Evolutionary conservation across 1,139 yeast genomes (phyloP).

Genomic region (Blastobotrys arbuscula): DNA sequence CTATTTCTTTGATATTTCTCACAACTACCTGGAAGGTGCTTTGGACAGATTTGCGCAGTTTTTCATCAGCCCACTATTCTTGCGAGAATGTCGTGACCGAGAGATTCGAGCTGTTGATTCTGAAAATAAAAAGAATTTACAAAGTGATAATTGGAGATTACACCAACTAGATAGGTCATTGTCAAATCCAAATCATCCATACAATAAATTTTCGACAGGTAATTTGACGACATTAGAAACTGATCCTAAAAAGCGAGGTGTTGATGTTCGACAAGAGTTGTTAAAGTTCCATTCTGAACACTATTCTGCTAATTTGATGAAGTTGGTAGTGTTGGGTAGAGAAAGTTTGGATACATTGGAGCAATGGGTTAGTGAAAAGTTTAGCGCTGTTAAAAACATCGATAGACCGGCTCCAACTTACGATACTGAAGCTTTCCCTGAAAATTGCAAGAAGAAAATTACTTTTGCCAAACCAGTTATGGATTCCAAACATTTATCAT

Average conservation of each 20-base stretch:
- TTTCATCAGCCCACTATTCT: constrained; percentile 79
- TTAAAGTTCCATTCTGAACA: constrained; percentile 52
- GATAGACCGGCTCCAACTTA: constrained; percentile 49
- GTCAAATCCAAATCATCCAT: constrained; percentile 67
- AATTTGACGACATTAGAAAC: constrained; percentile 56
- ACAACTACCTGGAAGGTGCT: constrained; percentile 76
- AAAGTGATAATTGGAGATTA: constrained; percentile 82
- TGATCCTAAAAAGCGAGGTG: constrained; percentile 44
- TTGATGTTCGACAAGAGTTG: constrained; percentile 64
- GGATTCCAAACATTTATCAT: constrained; percentile 62
- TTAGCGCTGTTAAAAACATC: constrained; percentile 56
- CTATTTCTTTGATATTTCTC: constrained; percentile 79
- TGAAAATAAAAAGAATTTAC: constrained; percentile 90
- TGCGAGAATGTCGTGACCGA: constrained; percentile 76
- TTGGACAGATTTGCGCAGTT: constrained; percentile 90
- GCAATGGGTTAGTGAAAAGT: constrained; percentile 63
- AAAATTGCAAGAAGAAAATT: constrained; percentile 47
- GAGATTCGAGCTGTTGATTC: constrained; percentile 94
- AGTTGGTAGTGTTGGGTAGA: constrained; percentile 75
- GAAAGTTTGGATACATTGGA: constrained; percentile 70
- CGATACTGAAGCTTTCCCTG: constrained; percentile 39
- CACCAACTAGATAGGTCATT: constrained; percentile 76
- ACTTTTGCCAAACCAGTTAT: constrained; percentile 75
- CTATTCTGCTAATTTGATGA: constrained; percentile 79
- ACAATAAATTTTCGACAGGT: constrained; percentile 68